Conservation (phyloP, 2,329 filamentous ascomycete genomes). For the Drechslerella dactyloides region DNA sequence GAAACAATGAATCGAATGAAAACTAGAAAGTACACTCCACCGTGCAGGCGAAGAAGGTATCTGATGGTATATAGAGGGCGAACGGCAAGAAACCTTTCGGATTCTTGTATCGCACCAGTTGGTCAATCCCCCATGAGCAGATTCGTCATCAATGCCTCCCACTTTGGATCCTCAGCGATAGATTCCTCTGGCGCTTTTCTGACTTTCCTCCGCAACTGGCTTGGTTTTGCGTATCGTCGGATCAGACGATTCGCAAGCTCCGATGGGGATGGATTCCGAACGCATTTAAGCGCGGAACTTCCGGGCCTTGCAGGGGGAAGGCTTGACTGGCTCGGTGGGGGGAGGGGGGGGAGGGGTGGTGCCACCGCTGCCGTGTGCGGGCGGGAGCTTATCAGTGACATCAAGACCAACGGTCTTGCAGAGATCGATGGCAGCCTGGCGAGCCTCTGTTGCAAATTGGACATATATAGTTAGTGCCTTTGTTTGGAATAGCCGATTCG, state of each 20-base stretch:
- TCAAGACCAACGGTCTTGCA: constrained; percentile 50
- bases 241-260: not conserved
- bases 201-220: not conserved
- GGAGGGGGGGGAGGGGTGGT: constrained; percentile 23
- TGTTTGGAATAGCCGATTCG: constrained; percentile 15
- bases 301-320: constrained; percentile 46
- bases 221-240: not conserved
- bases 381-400: constrained; percentile 45
- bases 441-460: constrained; percentile 41
- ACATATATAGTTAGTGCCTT: constrained; percentile 1
- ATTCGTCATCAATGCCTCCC: not conserved
- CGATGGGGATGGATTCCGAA: too few species aligned
- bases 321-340: constrained; percentile 11
- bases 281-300: constrained; percentile 18
- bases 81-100: not conserved
- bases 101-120: constrained; percentile 4
- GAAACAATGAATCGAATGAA: too few species aligned
- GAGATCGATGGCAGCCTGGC: constrained; percentile 34
- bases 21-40: too few species aligned
- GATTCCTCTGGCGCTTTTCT: too few species aligned
- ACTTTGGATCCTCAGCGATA: not conserved
- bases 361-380: constrained; percentile 7
- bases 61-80: not conserved
- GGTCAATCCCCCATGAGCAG: not conserved
- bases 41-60: too few species aligned